phyloP scores from a whole-genome alignment of 2,329 filamentous ascomycete species.

The Simplicillium aogashimaense region DNA sequence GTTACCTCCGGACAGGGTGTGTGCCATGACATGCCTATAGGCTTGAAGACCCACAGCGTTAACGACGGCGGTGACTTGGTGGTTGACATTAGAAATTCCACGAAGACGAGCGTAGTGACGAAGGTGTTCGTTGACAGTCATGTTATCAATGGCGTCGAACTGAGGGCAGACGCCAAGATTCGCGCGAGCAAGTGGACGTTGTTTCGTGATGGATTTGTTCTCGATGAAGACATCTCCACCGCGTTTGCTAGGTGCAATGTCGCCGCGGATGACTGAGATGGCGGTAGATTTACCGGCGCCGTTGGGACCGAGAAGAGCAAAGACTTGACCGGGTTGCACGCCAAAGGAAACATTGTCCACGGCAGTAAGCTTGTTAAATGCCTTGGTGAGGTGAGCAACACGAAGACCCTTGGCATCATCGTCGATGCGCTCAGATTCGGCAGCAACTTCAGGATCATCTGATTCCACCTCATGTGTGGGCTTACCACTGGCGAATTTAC shows the following conservation, averaged over 20 bases:
- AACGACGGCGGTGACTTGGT: slow-evolving; percentile 57
- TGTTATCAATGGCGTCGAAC: slow-evolving; percentile 62
- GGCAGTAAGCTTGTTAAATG: slow-evolving; percentile 52
- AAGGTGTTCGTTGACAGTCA: slow-evolving; percentile 65
- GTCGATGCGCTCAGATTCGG: slow-evolving; percentile 16
- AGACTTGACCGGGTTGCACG: slow-evolving; percentile 57
- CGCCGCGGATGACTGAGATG: slow-evolving; percentile 64
- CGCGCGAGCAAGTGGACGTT: slow-evolving; percentile 51
- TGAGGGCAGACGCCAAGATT: slow-evolving; percentile 66
- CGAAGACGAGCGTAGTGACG: slow-evolving; percentile 63
- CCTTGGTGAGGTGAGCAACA: slow-evolving; percentile 57
- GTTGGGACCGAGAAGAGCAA: slow-evolving; percentile 67
- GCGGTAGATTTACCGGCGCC: slow-evolving; percentile 68
- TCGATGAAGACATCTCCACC: slow-evolving; percentile 59
- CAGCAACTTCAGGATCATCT: slow-evolving; percentile 16
- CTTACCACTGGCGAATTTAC: slow-evolving; percentile 7
- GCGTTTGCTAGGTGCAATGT: slow-evolving; percentile 47
- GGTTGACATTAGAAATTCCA: slow-evolving; percentile 43
- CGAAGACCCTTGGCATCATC: slow-evolving; percentile 40
- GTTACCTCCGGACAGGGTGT: slow-evolving; percentile 64
- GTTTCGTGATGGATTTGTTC: slow-evolving; percentile 50
- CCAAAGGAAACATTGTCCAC: slow-evolving; percentile 66
- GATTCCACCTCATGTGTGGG: slow-evolving; percentile 7
- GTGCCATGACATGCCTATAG: slow-evolving; percentile 54
- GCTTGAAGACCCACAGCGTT: slow-evolving; percentile 53